Evolutionary conservation across 805 yeast genomes (phyloP).

Genomic region (Ogataea methanolica): DNA sequence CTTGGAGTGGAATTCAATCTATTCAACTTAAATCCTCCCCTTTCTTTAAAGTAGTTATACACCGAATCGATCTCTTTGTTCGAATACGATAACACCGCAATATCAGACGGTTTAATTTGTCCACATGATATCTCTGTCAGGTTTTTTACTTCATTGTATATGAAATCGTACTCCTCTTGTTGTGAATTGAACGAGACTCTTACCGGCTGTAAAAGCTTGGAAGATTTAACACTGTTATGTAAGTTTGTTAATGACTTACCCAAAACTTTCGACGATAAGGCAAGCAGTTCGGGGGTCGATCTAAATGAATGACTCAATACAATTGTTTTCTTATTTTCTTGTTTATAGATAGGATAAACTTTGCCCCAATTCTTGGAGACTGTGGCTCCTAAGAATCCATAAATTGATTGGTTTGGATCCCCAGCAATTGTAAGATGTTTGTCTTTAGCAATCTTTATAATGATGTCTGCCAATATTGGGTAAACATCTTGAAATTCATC

Average conservation of each 20-base stretch:
- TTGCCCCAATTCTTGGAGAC: conserved; percentile 21
- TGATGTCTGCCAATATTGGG: conserved; percentile 41
- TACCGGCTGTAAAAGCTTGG: conserved; percentile 18
- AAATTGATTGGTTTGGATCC: conserved; percentile 67
- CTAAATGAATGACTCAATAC: conserved; percentile 52
- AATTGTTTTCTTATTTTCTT: conserved; percentile 25
- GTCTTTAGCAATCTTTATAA: conserved; percentile 32
- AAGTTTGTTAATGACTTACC: conserved; percentile 11
- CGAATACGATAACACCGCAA: conserved; percentile 49
- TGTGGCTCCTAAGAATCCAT: conserved; percentile 56
- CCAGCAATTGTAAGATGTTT: conserved; percentile 66
- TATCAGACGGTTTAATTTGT: conserved; percentile 39
- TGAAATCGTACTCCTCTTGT: conserved; percentile 38
- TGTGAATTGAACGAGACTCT: conserved; percentile 24
- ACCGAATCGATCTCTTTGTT: conserved; percentile 44
- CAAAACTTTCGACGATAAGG: conserved; percentile 34
- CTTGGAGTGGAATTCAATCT: conserved; percentile 43
- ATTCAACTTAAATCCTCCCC: conserved; percentile 36
- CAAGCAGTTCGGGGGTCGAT: conserved; percentile 52
- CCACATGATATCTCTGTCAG: conserved; percentile 39
- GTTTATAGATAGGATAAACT: conserved; percentile 12
- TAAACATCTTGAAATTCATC: conserved; percentile 77
- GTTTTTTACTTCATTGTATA: conserved; percentile 40
- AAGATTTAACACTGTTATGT: conserved; percentile 16
- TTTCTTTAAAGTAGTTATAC: conserved; percentile 32